phyloP scores from a whole-genome alignment of 2,329 filamentous ascomycete species.

The Cladophialophora yegresii region DNA sequence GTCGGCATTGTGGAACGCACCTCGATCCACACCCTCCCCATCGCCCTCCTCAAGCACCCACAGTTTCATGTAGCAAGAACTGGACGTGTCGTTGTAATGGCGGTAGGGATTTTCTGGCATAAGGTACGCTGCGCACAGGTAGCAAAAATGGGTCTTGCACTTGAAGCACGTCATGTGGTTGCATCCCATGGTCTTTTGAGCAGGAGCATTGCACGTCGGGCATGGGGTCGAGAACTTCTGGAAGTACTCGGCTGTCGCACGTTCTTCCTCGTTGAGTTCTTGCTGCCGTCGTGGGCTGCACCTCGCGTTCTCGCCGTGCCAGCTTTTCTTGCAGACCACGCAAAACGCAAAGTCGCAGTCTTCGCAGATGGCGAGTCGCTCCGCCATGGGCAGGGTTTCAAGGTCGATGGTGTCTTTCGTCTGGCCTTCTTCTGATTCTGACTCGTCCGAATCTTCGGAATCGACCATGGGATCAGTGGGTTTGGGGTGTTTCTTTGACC shows the following conservation, averaged over 20 bases:
- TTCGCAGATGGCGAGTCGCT: conserved; percentile 80
- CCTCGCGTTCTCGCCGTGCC: conserved; percentile 84
- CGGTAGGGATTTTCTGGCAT: conserved; percentile 77
- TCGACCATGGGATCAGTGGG: conserved; percentile 65
- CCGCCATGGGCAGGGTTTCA: conserved; percentile 54
- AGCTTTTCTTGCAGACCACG: conserved; percentile 70
- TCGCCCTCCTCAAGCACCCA: conserved; percentile 91
- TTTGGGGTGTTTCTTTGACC: conserved; percentile 71
- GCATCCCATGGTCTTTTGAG: conserved; percentile 89
- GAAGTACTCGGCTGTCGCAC: conserved; percentile 83
- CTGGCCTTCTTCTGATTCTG: conserved; percentile 53
- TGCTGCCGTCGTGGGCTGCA: conserved; percentile 65
- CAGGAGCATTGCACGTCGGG: conserved; percentile 80
- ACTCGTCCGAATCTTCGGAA: conserved; percentile 38
- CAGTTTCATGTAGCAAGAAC: conserved; percentile 76
- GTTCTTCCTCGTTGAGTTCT: conserved; percentile 80
- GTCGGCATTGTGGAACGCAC: conserved; percentile 31
- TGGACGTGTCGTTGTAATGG: conserved; percentile 76
- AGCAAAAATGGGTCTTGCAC: conserved; percentile 92
- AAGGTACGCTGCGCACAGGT: conserved; percentile 87
- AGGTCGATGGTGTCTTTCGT: conserved; percentile 40
- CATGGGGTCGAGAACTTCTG: conserved; percentile 79
- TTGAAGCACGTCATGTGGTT: conserved; percentile 96
- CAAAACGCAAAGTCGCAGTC: conserved; percentile 92
- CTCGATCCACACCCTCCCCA: conserved; percentile 45